Evolutionary conservation across 441 rosid species (phyloP).

Genomic region (Euphorbia celastroides): DNA sequence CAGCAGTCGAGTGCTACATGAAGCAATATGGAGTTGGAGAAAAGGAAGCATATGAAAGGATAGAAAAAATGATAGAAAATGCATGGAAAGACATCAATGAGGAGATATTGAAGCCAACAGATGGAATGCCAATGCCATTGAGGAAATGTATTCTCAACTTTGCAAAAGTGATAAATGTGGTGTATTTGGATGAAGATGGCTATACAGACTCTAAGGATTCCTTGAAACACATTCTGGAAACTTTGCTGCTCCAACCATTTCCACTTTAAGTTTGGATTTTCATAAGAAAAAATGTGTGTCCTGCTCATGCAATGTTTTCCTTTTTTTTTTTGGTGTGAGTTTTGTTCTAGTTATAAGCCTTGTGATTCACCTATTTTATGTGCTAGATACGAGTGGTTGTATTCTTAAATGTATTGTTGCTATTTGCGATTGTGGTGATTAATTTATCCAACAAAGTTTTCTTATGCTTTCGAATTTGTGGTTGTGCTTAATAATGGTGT

Average conservation of each 20-base stretch:
- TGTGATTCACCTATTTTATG: too few species aligned
- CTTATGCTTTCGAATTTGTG: too few species aligned
- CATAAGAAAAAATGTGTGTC: too few species aligned
- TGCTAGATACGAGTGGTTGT: too few species aligned
- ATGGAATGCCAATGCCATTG: background rate
- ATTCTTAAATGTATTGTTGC: too few species aligned
- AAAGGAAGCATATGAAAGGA: background rate
- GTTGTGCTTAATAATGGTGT: too few species aligned
- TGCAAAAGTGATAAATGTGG: background rate
- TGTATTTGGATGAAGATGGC: background rate
- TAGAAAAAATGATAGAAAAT: background rate
- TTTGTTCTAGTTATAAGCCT: too few species aligned
- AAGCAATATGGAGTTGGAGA: background rate
- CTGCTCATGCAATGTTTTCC: too few species aligned
- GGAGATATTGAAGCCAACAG: background rate
- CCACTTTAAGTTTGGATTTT: too few species aligned
- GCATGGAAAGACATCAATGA: constrained; percentile 1
- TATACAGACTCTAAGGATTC: background rate
- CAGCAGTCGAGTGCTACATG: background rate
- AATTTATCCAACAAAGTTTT: too few species aligned
- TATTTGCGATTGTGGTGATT: too few species aligned
- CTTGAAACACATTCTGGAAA: background rate
- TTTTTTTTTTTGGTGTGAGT: too few species aligned
- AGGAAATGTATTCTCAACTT: background rate
- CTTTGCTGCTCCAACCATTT: background rate